These are phyloP conservation scores for Phaffomyces thermotolerans DNA, from an alignment of 805 yeast genomes.

Conservation along the genomic window DNA sequence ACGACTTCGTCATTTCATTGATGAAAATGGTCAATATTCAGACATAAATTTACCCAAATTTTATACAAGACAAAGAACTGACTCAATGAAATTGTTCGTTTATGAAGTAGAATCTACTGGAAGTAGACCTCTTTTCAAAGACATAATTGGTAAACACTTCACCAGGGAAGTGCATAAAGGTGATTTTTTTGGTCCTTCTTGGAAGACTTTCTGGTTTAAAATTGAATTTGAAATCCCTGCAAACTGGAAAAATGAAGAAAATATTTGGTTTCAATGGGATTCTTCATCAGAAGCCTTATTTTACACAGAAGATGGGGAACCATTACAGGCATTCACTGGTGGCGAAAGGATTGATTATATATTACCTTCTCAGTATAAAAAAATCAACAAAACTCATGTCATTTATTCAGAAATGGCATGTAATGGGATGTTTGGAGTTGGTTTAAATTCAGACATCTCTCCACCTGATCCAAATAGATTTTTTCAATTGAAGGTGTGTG, in stretches of 20 bases:
- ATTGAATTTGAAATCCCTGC: slow-evolving; percentile 58
- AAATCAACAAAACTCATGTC: slow-evolving; percentile 43
- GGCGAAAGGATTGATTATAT: slow-evolving; percentile 72
- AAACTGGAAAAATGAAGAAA: slow-evolving; percentile 34
- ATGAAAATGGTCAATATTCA: slow-evolving; percentile 78
- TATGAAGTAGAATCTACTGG: slow-evolving; percentile 57
- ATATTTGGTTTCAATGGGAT: slow-evolving; percentile 74
- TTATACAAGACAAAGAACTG: slow-evolving; percentile 56
- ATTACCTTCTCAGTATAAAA: slow-evolving; percentile 47
- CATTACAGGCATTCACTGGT: slow-evolving; percentile 79
- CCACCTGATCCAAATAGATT: slow-evolving; percentile 69
- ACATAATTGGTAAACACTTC: slow-evolving; percentile 24
- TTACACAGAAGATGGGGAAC: slow-evolving; percentile 59
- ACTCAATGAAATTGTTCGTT: slow-evolving; percentile 33
- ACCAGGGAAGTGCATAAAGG: slow-evolving; percentile 60
- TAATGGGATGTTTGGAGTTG: slow-evolving; percentile 89
- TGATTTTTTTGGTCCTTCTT: slow-evolving; percentile 83
- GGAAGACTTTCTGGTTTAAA: slow-evolving; percentile 96
- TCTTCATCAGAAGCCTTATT: slow-evolving; percentile 80
- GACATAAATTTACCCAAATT: slow-evolving; percentile 74
- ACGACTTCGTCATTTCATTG: slow-evolving; percentile 70
- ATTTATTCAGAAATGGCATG: slow-evolving; percentile 88
- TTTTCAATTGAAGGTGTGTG: slow-evolving; percentile 64
- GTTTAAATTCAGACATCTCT: slow-evolving; percentile 48
- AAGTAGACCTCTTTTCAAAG: slow-evolving; percentile 39